Evolutionary conservation across 805 yeast genomes (phyloP).

Genomic region (Wickerhamomyces strasburgensis): DNA sequence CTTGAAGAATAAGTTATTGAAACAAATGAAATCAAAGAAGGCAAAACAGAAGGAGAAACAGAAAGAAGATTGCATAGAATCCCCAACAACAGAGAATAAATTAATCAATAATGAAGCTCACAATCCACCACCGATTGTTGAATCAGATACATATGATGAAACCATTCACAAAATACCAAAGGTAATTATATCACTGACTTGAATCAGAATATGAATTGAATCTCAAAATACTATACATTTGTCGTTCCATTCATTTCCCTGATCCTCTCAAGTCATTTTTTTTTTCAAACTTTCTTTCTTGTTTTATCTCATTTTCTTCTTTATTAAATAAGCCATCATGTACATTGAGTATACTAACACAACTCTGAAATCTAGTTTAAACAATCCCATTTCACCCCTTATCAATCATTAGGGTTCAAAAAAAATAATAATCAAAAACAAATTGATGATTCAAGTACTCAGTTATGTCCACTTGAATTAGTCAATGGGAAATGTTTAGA

Average conservation of each 20-base stretch:
- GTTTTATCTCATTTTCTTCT: neutral
- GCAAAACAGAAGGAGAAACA: slow-evolving; percentile 1
- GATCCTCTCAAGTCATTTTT: too few species aligned
- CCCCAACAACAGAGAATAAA: neutral
- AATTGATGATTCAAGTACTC: slow-evolving; percentile 4
- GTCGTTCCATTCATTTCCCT: too few species aligned
- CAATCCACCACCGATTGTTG: neutral
- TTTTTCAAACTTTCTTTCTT: neutral
- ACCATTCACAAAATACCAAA: slow-evolving; percentile 23
- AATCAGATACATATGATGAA: slow-evolving; percentile 9
- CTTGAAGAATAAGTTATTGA: slow-evolving; percentile 8
- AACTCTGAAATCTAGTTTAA: slow-evolving; percentile 16
- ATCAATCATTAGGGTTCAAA: slow-evolving; percentile 17
- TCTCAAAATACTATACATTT: too few species aligned
- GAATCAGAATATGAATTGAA: too few species aligned
- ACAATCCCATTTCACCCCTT: slow-evolving; percentile 19
- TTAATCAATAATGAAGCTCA: neutral
- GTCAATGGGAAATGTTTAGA: slow-evolving; percentile 20
- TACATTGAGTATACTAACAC: slow-evolving; percentile 14
- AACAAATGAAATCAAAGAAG: slow-evolving; percentile 6
- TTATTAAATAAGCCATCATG: too few species aligned
- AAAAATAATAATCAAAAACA: neutral
- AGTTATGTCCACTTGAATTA: slow-evolving; percentile 22
- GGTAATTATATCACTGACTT: slow-evolving; percentile 24
- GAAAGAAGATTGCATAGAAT: neutral